Conservation (phyloP, 1,284 basidiomycete genomes). For the Ceratobasidium sp. region DNA sequence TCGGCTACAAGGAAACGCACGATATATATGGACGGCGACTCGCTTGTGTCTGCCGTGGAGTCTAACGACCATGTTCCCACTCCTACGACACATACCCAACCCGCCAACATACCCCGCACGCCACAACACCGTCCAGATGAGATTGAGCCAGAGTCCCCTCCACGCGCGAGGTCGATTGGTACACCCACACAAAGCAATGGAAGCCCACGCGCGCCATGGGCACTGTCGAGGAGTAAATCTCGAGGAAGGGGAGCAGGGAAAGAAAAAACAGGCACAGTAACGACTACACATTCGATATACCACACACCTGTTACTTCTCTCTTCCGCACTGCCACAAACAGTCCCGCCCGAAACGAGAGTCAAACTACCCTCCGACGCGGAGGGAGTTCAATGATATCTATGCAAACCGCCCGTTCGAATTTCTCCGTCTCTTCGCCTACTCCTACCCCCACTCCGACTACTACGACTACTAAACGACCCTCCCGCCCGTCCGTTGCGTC, state of each 20-base stretch:
- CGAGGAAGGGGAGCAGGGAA: constrained; percentile 50
- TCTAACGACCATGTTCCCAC: neutral
- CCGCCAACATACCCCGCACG: neutral
- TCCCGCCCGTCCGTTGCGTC: constrained; percentile 21
- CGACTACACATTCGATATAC: constrained; percentile 71
- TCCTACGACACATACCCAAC: neutral
- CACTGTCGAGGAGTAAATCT: constrained; percentile 47
- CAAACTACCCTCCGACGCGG: constrained; percentile 49
- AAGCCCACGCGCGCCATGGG: constrained; percentile 41
- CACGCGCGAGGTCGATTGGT: constrained; percentile 40
- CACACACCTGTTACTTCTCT: constrained; percentile 82
- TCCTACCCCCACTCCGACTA: constrained; percentile 35
- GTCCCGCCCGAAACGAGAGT: constrained; percentile 51
- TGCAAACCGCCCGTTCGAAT: constrained; percentile 49
- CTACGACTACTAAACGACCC: constrained; percentile 31
- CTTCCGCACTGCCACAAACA: constrained; percentile 57
- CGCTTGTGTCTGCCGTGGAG: neutral
- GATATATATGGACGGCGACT: constrained; percentile 33
- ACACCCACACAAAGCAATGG: constrained; percentile 2
- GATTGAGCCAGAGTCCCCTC: constrained; percentile 27
- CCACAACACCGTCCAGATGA: constrained; percentile 1
- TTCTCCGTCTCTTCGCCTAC: constrained; percentile 35
- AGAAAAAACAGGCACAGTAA: constrained; percentile 62
- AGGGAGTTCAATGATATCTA: constrained; percentile 52
- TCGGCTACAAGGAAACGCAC: constrained; percentile 12